A percentile compares a stretch with the other conserved stretches of the same genome.
Conservation (phyloP, 2,329 filamentous ascomycete genomes). For the Tolypocladium guangdongense region DNA sequence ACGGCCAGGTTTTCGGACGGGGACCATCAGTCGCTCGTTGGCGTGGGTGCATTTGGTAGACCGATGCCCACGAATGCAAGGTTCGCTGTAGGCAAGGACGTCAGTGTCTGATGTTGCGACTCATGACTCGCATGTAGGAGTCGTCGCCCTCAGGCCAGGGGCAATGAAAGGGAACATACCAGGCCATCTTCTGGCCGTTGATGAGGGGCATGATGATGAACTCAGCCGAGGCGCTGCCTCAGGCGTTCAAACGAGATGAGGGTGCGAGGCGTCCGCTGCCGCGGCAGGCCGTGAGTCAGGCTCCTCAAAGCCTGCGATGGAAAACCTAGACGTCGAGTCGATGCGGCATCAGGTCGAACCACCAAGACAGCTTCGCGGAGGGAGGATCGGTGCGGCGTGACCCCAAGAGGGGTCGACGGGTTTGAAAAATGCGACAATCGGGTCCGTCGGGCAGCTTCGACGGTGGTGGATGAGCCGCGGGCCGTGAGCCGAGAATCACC, state of each 20-base stretch:
- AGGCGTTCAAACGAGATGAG: background rate
- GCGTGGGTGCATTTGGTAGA: constrained; percentile 65
- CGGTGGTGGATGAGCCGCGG: no score
- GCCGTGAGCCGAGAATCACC: background rate
- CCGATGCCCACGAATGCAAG: constrained; percentile 65
- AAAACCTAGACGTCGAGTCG: background rate
- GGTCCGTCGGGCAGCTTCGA: background rate
- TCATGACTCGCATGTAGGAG: background rate
- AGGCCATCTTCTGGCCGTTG: constrained; percentile 63
- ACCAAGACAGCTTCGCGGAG: background rate
- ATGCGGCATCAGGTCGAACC: background rate
- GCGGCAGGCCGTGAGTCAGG: background rate
- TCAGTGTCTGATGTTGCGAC: background rate
- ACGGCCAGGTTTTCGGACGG: constrained; percentile 61
- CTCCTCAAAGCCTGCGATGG: background rate
- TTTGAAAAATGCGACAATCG: background rate
- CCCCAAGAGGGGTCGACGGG: background rate
- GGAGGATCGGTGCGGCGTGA: background rate
- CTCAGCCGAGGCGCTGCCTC: background rate
- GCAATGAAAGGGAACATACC: constrained; percentile 36
- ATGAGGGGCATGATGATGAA: constrained; percentile 48
- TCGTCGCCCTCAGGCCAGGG: background rate
- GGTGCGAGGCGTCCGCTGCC: background rate
- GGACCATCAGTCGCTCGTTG: constrained; percentile 56
- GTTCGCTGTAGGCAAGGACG: constrained; percentile 40